Evolutionary conservation across 768 basidiomycete species (phyloP), one percentile per base, ranked within the genome.

Genomic region (Rhodotorula toruloides): DNA sequence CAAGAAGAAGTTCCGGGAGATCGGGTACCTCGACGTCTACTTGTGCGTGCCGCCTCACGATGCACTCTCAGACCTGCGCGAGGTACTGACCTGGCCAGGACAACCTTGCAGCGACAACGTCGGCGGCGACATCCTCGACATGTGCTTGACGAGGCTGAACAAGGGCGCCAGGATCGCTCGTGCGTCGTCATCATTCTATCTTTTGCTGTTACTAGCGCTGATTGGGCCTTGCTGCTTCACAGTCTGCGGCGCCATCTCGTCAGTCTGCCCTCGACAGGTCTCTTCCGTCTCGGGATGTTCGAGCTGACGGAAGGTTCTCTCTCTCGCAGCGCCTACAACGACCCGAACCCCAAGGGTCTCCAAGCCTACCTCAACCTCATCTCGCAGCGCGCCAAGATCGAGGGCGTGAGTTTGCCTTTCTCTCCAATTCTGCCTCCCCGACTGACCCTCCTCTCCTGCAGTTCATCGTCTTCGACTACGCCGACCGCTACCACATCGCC

Each of bases 21-120:
- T 88, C 52, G 88, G 88, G 5, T 88, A 85, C 71, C 71, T 91
- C n/a, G 89, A 93, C 71, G 87, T 88, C 2, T 90, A 81, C 76
- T 54, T 91, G 91, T 72, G 89, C 91, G 76, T 53, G 89, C 90
- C 65, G 88, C 53, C 59, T 29, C 25, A 52, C 56, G 31, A 16
- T 90, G 57, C 86, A 21, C 42, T n/a, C n/a, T 42, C 29, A 21
- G 19, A 34, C 19, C 27, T 29, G 40, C 17, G 7, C 32, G 17
- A 37, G 59, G 46, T n/a, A n/a, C n/a, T n/a, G n/a, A n/a, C n/a
- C n/a, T n/a, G n/a, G n/a, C n/a, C n/a, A n/a, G n/a, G n/a, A n/a
- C n/a, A n/a, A 42, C 42, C 42, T 21, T 21, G 21, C 42, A 42
- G 42, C 54, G 70, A 59, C 22, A 58, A 61, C 60, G 79, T 78